These are phyloP conservation scores for Phytopythium aichiense DNA, from an alignment of 352 stramenopile genomes.

Conservation along the genomic window DNA sequence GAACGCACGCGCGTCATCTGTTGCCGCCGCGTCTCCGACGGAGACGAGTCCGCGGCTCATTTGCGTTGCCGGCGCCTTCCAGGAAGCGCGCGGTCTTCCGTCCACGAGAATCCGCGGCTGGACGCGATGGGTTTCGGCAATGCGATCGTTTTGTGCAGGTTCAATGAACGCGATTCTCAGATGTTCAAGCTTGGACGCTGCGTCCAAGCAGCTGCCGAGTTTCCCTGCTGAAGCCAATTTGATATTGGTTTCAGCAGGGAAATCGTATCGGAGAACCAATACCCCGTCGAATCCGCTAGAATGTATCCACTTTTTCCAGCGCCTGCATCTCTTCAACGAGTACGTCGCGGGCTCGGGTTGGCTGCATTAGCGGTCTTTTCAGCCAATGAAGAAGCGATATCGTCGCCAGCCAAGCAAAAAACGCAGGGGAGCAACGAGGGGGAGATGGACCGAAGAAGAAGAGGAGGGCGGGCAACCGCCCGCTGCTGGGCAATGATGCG, in stretches of 20 bases:
- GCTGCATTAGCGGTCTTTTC: neutral
- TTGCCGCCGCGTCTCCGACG: neutral
- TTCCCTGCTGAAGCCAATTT: too few relatives aligned
- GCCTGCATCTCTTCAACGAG: neutral
- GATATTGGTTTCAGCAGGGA: too few relatives aligned
- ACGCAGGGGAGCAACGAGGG: neutral
- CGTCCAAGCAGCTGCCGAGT: constrained; percentile 3
- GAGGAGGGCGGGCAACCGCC: neutral
- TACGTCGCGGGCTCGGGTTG: neutral
- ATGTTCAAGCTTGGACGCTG: neutral
- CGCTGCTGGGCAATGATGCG: too few relatives aligned
- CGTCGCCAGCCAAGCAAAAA: neutral
- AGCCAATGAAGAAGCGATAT: neutral
- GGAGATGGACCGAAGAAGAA: neutral
- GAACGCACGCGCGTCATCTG: neutral
- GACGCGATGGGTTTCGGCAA: constrained; percentile 4
- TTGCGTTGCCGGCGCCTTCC: neutral
- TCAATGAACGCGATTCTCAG: neutral
- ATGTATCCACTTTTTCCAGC: constrained; percentile 2
- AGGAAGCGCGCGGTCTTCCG: neutral
- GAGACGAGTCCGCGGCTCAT: neutral
- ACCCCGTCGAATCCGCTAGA: neutral
- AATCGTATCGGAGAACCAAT: neutral
- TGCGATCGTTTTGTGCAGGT: constrained; percentile 1
- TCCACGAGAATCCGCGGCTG: neutral